Base-by-base conservation (phyloP, 129 eudicot species). In the Dittrichia graveolens region DNA sequence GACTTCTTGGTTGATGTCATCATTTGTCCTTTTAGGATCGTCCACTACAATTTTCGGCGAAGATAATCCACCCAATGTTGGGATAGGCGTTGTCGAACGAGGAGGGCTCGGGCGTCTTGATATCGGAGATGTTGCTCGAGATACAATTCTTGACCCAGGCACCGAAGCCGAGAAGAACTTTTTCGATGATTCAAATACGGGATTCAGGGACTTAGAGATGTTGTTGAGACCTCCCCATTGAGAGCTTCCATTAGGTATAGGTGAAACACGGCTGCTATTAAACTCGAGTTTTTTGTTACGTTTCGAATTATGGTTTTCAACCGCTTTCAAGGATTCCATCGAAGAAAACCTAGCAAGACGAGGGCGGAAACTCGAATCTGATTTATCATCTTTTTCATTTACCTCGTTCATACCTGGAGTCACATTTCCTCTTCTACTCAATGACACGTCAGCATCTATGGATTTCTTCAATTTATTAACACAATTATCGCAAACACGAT, bases 111-210 rank as follows among this genome's bases (percentile, higher is more conserved):
- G 78, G 18, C 97, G 95, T 84, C 96, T 84, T 1, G 93, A 94
- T 65, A 87, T 75, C 19, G 99, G 99, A 31, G 99, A 94, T 65
- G 99, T 94, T 45, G 99, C 99, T 53, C 99, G 95, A 61, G 99
- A 94, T 52, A 76, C 99, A 47, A 94, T 88, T 83, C 97, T 90
- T 9, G 99, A 94, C 69, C 97, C 99, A 65, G 99, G 99, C 74
- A 94, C 97, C 5, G 99, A 94, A 69, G 99, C 99, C 8, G 99
- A 90, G 79, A 94, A 94, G 72, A 88, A 90, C 66, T 90, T 90
- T 80, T 88, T 90, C 16, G 99, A 94, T 24, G 97, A 87, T 24
- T 96, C 99, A 75, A 90, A 90, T 35, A 90, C 92, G 1, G 96
- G 96, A 71, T 93, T 90, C 14, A 86, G 81, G 60, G 99, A 86